phyloP scores from a whole-genome alignment of 1,284 basidiomycete species.

The Ganoderma meredithae region DNA sequence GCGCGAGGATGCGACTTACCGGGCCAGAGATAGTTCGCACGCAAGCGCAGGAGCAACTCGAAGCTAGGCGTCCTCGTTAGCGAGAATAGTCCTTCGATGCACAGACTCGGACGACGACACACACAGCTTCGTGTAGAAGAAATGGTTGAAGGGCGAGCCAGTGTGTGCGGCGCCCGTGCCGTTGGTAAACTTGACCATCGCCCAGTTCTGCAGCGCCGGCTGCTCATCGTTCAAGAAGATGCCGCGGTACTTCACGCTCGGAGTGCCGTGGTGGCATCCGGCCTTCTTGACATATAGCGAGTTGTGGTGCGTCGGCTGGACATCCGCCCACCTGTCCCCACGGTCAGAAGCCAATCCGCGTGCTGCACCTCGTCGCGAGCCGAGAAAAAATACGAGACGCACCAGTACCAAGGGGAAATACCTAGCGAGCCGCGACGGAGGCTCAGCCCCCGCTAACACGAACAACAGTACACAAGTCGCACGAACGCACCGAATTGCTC shows the following conservation, averaged over 20 bases:
- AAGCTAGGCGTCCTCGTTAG: slow-evolving; percentile 48
- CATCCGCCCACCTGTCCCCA: slow-evolving; percentile 68
- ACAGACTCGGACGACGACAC: slow-evolving; percentile 27
- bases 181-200: slow-evolving; percentile 71
- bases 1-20: not conserved
- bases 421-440: slow-evolving; percentile 42
- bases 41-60: slow-evolving; percentile 72
- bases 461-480: not conserved
- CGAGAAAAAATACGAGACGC: slow-evolving; percentile 2
- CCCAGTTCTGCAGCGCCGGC: slow-evolving; percentile 56
- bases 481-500: slow-evolving; percentile 69
- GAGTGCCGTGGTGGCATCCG: slow-evolving; percentile 68
- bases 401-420: slow-evolving; percentile 73
- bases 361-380: no score
- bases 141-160: slow-evolving; percentile 65
- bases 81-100: not conserved
- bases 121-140: slow-evolving; percentile 69
- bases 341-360: no score
- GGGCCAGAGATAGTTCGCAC: slow-evolving; percentile 79
- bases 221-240: slow-evolving; percentile 60
- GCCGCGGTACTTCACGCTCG: slow-evolving; percentile 75
- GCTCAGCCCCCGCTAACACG: not conserved
- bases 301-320: slow-evolving; percentile 59
- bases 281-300: slow-evolving; percentile 56
- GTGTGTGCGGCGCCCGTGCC: slow-evolving; percentile 59